phyloP scores from a whole-genome alignment of 2,329 filamentous ascomycete genomes.

The Gaeumannomyces tritici region DNA sequence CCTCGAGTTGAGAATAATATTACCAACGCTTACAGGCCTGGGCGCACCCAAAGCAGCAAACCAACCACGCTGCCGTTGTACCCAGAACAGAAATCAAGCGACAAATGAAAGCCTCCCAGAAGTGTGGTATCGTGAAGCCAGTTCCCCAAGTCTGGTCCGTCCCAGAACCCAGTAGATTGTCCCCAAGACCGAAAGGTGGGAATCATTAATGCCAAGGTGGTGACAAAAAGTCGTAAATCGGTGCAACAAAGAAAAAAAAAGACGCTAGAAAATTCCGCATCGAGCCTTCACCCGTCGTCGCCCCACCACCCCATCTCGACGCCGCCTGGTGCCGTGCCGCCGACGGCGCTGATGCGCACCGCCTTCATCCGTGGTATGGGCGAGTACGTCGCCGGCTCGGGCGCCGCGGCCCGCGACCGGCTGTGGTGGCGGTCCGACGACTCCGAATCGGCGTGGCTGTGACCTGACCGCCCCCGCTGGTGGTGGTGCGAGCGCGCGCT shows the following conservation, averaged over 20 bases:
- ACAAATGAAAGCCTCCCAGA: not conserved
- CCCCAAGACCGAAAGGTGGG: too few relatives aligned
- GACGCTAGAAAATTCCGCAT: not conserved
- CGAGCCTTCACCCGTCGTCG: slow-evolving; percentile 12
- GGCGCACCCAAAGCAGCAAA: too few relatives aligned
- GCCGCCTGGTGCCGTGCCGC: slow-evolving; percentile 7
- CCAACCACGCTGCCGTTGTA: too few relatives aligned
- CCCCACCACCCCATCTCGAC: slow-evolving; percentile 18
- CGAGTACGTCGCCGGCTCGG: slow-evolving; percentile 11
- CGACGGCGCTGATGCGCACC: slow-evolving; percentile 25
- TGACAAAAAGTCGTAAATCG: too few relatives aligned
- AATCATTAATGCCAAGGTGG: too few relatives aligned
- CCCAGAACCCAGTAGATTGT: too few relatives aligned
- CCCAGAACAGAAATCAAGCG: too few relatives aligned
- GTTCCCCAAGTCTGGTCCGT: too few relatives aligned
- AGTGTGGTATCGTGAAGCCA: not conserved
- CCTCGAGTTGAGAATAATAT: too few relatives aligned
- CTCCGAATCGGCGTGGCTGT: not conserved
- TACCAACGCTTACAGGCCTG: too few relatives aligned
- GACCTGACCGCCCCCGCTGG: too few relatives aligned
- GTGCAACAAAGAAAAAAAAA: not conserved
- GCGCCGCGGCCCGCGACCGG: slow-evolving; percentile 1
- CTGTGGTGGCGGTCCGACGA: not conserved
- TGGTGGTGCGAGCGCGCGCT: too few relatives aligned
- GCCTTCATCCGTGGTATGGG: slow-evolving; percentile 21